phyloP scores from a whole-genome alignment of 2,329 filamentous ascomycete genomes.

The Ciborinia camelliae region DNA sequence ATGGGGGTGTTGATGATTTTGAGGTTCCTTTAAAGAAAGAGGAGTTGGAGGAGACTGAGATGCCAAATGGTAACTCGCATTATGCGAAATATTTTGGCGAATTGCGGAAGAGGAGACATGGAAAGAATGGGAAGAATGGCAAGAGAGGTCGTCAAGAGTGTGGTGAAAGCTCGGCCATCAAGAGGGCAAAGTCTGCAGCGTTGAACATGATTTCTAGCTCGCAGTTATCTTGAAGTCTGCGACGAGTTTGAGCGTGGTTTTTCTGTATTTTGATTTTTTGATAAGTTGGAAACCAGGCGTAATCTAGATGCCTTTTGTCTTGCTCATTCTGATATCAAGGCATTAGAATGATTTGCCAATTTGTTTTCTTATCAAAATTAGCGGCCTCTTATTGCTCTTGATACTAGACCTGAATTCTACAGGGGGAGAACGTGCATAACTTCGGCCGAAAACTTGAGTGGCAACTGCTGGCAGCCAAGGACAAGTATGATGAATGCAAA shows the following conservation, averaged over 20 bases:
- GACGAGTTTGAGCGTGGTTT: not conserved
- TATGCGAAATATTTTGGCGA: not conserved
- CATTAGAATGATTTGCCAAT: not conserved
- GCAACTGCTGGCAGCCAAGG: no score
- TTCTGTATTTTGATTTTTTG: not conserved
- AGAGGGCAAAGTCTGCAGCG: not conserved
- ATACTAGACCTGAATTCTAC: not conserved
- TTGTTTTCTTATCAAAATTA: not conserved
- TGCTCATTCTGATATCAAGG: not conserved
- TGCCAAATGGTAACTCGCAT: not conserved
- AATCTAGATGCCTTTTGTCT: not conserved
- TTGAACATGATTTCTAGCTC: conserved; percentile 1
- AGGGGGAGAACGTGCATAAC: not conserved
- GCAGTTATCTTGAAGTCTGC: not conserved
- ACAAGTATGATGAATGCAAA: no score
- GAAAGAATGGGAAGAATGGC: not conserved
- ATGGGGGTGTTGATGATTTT: no score
- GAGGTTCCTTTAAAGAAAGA: not conserved
- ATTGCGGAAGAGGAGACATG: not conserved
- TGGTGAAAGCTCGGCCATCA: not conserved
- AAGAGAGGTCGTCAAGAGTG: not conserved
- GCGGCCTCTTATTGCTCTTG: not conserved
- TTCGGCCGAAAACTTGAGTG: not conserved
- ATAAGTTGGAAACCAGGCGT: not conserved
- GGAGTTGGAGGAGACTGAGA: not conserved